phyloP scores from a whole-genome alignment of 192 early-diverging fungal genomes.

The Backusella macrospora region DNA sequence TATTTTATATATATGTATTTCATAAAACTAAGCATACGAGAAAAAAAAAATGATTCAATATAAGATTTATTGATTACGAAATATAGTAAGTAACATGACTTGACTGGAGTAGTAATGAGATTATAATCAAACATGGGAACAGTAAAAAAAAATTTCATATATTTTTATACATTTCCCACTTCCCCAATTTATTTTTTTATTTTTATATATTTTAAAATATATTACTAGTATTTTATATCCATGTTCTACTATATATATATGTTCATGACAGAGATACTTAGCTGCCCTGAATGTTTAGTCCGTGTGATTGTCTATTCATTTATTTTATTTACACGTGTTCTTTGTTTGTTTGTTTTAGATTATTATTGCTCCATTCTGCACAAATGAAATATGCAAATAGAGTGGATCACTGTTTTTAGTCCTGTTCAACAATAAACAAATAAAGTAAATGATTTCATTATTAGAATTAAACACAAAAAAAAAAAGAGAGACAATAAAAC shows the following conservation, averaged over 20 bases:
- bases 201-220: not conserved
- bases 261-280: too few relatives aligned
- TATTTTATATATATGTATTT: too few relatives aligned
- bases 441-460: not conserved
- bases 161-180: not conserved
- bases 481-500: too few relatives aligned
- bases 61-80: not conserved
- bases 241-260: too few relatives aligned
- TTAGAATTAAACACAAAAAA: not conserved
- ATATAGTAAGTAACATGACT: not conserved
- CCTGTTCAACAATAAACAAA: not conserved
- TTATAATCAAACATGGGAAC: not conserved
- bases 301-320: not conserved
- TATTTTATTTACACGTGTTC: not conserved
- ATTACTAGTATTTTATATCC: too few relatives aligned
- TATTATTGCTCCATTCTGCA: not conserved
- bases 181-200: not conserved
- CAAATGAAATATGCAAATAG: not conserved
- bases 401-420: not conserved
- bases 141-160: not conserved
- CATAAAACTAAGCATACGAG: not conserved
- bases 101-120: not conserved
- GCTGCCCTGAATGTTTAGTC: too few relatives aligned
- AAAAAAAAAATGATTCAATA: not conserved
- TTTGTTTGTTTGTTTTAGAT: not conserved